Conservation (phyloP, 2,329 filamentous ascomycete species). For the Trichophaea hybrida region DNA sequence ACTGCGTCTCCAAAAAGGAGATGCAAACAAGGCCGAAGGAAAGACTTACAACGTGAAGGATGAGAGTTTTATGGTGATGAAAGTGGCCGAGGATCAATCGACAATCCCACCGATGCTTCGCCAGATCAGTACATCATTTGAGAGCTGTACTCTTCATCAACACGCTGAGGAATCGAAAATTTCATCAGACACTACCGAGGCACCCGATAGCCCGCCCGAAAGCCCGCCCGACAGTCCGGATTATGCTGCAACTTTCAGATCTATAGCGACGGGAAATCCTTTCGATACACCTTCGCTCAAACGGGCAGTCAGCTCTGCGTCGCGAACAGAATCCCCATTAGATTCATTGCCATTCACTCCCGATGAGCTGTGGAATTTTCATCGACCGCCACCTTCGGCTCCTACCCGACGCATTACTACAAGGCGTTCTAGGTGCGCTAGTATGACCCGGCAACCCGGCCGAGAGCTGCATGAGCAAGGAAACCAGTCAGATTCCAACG, state of each 20-base stretch:
- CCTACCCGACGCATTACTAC: neutral
- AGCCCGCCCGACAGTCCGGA: neutral
- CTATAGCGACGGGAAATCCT: neutral
- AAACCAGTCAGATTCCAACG: neutral
- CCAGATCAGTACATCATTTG: neutral
- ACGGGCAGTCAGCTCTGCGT: neutral
- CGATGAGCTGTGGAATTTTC: slow-evolving; percentile 2
- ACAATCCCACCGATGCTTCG: neutral
- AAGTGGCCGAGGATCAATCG: neutral
- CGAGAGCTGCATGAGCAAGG: neutral
- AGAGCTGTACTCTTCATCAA: neutral
- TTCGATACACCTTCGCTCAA: neutral
- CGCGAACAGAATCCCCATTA: neutral
- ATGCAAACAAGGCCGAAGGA: neutral
- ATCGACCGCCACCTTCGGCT: neutral
- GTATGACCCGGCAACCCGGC: neutral
- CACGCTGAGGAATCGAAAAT: neutral
- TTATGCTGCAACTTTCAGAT: neutral
- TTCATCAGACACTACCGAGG: neutral
- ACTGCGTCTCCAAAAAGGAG: neutral
- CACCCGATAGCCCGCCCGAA: neutral
- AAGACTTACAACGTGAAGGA: neutral
- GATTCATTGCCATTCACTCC: neutral
- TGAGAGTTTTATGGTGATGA: neutral
- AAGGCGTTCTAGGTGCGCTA: neutral